Evolutionary conservation across 805 yeast genomes (phyloP).

Genomic region (Lachancea mirantina): DNA sequence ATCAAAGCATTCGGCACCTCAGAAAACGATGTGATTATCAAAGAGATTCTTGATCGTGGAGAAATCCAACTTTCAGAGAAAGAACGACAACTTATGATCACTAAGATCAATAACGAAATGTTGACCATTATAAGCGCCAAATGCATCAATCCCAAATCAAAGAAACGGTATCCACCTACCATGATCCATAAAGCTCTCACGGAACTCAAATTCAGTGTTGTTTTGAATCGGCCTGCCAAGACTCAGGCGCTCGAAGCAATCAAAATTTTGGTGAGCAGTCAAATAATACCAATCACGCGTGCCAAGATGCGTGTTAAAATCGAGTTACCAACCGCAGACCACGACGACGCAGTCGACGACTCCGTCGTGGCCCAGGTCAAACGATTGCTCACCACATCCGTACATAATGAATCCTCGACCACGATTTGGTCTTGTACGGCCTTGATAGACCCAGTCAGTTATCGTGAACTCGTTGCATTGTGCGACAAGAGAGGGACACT

Average conservation of each 20-base stretch:
- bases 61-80: conserved; percentile 92
- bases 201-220: conserved; percentile 72
- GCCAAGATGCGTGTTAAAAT: conserved; percentile 86
- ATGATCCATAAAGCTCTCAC: conserved; percentile 84
- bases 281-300: conserved; percentile 85
- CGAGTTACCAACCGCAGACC: conserved; percentile 45
- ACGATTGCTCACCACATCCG: conserved; percentile 37
- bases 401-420: conserved; percentile 38
- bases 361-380: too few relatives aligned
- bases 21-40: conserved; percentile 64
- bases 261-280: conserved; percentile 63
- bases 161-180: conserved; percentile 88
- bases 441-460: conserved; percentile 79
- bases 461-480: conserved; percentile 59
- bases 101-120: conserved; percentile 73
- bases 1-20: conserved; percentile 66
- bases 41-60: conserved; percentile 81
- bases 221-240: conserved; percentile 69
- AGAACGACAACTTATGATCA: conserved; percentile 72
- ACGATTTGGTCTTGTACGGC: conserved; percentile 53
- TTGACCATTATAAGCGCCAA: conserved; percentile 78
- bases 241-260: conserved; percentile 90
- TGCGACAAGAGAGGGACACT: conserved; percentile 55
- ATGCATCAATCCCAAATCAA: conserved; percentile 84
- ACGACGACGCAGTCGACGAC: conserved; percentile 34